A percentile compares a stretch with the other conserved stretches of the same genome.
phyloP scores from a whole-genome alignment of 2,329 filamentous ascomycete species.

The Alternaria sp. region DNA sequence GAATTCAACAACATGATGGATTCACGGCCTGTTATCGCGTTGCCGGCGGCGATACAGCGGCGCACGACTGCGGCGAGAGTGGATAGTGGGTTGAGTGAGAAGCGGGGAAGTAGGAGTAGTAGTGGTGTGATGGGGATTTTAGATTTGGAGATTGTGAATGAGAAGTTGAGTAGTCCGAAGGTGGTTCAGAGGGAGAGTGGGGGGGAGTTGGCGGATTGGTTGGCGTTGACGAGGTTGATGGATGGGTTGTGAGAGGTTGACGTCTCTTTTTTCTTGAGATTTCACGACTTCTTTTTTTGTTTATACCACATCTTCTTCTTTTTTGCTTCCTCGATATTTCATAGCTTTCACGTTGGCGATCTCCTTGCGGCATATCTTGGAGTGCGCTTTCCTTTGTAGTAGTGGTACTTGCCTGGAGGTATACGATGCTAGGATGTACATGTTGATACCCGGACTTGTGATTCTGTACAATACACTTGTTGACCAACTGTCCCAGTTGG shows the following conservation, averaged over 20 bases:
- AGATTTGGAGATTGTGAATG: conserved; percentile 9
- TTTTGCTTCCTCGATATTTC: not conserved
- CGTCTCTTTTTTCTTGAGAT: not conserved
- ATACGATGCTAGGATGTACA: not conserved
- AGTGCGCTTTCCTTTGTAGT: not conserved
- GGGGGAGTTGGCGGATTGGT: conserved; percentile 21
- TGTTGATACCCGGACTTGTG: not conserved
- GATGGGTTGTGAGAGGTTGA: conserved; percentile 8
- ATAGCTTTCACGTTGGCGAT: not conserved
- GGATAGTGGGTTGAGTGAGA: conserved; percentile 10
- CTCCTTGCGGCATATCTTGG: not conserved
- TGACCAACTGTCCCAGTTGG: not conserved
- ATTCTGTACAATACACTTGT: not conserved
- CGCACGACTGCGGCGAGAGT: conserved; percentile 4
- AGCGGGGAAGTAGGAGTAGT: not conserved
- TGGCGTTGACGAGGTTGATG: conserved; percentile 21
- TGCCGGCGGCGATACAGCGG: not conserved
- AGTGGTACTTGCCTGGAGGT: not conserved
- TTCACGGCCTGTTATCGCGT: not conserved
- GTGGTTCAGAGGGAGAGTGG: not conserved
- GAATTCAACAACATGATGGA: not conserved
- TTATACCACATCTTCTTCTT: not conserved
- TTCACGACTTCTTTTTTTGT: not conserved
- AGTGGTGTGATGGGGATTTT: conserved; percentile 9
- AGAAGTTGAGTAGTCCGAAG: not conserved